phyloP scores from a whole-genome alignment of 2,329 filamentous ascomycete species.

The Fusarium solani-melongenae region DNA sequence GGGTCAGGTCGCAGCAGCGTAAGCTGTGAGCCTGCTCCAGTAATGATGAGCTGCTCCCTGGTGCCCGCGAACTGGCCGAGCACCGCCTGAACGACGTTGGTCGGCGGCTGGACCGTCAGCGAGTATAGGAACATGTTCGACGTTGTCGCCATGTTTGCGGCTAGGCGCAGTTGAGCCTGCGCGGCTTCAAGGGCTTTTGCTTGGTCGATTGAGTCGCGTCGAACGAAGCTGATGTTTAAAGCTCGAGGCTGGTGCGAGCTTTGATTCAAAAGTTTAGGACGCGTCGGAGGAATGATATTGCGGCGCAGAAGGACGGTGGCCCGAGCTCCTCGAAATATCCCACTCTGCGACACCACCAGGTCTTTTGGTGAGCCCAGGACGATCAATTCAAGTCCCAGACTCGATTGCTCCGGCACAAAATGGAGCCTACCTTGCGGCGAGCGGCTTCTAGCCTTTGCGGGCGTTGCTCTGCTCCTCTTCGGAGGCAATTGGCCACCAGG shows the following conservation, averaged over 20 bases:
- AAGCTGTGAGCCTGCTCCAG: conserved; percentile 89
- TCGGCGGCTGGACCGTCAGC: conserved; percentile 92
- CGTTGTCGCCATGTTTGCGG: conserved; percentile 87
- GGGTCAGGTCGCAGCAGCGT: conserved; percentile 89
- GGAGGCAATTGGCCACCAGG: conserved; percentile 43
- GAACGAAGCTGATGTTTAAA: conserved; percentile 39
- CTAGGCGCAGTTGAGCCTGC: conserved; percentile 63
- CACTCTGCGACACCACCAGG: conserved; percentile 36
- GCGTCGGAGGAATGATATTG: conserved; percentile 51
- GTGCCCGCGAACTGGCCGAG: conserved; percentile 95
- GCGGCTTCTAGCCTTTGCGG: conserved; percentile 54
- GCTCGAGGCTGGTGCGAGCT: conserved; percentile 42
- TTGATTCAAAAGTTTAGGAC: conserved; percentile 46
- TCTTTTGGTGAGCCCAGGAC: conserved; percentile 28
- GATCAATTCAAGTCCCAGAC: conserved; percentile 10
- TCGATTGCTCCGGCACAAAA: conserved; percentile 33
- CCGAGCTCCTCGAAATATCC: conserved; percentile 48
- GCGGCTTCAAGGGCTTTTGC: conserved; percentile 51
- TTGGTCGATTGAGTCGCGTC: conserved; percentile 44
- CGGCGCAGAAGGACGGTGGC: conserved; percentile 43
- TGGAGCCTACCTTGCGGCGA: conserved; percentile 56
- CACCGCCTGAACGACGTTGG: conserved; percentile 88
- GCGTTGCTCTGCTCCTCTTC: conserved; percentile 52
- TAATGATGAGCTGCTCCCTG: conserved; percentile 97
- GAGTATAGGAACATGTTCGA: conserved; percentile 99